Evolutionary conservation across 345 rosid species (phyloP).

Genomic region (Ceriops decandra): DNA sequence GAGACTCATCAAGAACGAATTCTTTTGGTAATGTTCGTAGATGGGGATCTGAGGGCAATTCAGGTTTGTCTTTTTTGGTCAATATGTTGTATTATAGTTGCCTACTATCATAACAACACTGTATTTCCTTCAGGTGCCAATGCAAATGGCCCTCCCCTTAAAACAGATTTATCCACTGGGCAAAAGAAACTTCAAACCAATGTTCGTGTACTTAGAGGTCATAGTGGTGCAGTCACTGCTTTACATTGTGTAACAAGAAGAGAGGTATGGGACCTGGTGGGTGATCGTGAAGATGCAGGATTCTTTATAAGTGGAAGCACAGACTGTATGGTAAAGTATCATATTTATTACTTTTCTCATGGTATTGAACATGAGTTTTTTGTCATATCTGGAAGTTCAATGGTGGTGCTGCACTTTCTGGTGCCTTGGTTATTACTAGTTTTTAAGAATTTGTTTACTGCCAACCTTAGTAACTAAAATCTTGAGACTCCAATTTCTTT

Average conservation of each 20-base stretch:
- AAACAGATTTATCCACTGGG: slow-evolving; percentile 64
- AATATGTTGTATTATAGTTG: neutral
- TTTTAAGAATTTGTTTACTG: no score
- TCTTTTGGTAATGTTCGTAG: slow-evolving; percentile 76
- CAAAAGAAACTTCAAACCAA: slow-evolving; percentile 92
- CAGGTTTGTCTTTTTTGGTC: slow-evolving; percentile 37
- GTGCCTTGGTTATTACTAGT: neutral
- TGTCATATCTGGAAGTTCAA: slow-evolving; percentile 8
- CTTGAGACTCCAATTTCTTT: no score
- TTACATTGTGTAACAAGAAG: slow-evolving; percentile 95
- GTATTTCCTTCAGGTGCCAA: slow-evolving; percentile 23
- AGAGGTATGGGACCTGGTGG: slow-evolving; percentile 97
- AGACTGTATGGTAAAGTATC: slow-evolving; percentile 64
- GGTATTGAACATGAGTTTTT: neutral
- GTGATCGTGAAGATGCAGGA: slow-evolving; percentile 99
- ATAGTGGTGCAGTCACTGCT: slow-evolving; percentile 87
- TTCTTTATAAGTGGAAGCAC: slow-evolving; percentile 99
- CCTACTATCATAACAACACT: neutral
- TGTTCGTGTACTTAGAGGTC: slow-evolving; percentile 89
- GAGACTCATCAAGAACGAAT: slow-evolving; percentile 70
- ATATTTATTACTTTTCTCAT: slow-evolving; percentile 5
- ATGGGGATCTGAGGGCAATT: slow-evolving; percentile 74
- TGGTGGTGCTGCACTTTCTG: neutral
- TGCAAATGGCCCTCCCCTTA: slow-evolving; percentile 45
- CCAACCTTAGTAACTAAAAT: no score